phyloP scores from a whole-genome alignment of 345 rosid genomes.

The Lumnitzera littorea region DNA sequence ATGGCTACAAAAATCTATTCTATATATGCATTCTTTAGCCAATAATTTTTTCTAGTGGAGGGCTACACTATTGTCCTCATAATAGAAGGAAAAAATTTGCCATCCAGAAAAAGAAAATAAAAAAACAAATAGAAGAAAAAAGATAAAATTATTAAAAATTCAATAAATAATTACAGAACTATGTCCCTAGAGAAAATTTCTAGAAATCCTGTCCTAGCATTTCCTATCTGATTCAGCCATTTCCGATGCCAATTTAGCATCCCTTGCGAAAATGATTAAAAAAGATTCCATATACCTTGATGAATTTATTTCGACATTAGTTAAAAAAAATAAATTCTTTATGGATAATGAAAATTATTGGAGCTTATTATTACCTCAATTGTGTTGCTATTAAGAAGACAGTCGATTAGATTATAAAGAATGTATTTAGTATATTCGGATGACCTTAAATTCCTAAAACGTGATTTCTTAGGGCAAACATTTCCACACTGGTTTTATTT shows the following conservation, averaged over 20 bases:
- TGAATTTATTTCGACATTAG: too few relatives aligned
- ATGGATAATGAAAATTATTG: background rate
- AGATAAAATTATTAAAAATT: too few relatives aligned
- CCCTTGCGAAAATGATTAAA: slow-evolving; percentile 23
- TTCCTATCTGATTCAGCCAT: slow-evolving; percentile 45
- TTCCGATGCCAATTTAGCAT: slow-evolving; percentile 35
- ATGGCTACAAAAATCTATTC: too few relatives aligned
- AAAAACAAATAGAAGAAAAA: too few relatives aligned
- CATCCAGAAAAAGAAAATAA: too few relatives aligned
- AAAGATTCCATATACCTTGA: background rate
- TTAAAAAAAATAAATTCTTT: too few relatives aligned
- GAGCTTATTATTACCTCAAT: slow-evolving; percentile 30
- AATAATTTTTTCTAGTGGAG: too few relatives aligned
- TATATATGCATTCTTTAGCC: too few relatives aligned
- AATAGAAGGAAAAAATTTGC: too few relatives aligned
- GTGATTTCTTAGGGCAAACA: slow-evolving; percentile 49
- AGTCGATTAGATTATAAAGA: slow-evolving; percentile 58
- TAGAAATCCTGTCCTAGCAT: slow-evolving; percentile 53
- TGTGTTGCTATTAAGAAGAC: slow-evolving; percentile 44
- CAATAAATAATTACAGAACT: too few relatives aligned
- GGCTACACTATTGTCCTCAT: too few relatives aligned
- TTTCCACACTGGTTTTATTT: slow-evolving; percentile 68
- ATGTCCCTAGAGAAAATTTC: slow-evolving; percentile 29
- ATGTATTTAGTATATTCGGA: slow-evolving; percentile 89
- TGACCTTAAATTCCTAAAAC: slow-evolving; percentile 89